phyloP scores from a whole-genome alignment of 1,139 yeast species.

The Suhomyces terraborum region DNA sequence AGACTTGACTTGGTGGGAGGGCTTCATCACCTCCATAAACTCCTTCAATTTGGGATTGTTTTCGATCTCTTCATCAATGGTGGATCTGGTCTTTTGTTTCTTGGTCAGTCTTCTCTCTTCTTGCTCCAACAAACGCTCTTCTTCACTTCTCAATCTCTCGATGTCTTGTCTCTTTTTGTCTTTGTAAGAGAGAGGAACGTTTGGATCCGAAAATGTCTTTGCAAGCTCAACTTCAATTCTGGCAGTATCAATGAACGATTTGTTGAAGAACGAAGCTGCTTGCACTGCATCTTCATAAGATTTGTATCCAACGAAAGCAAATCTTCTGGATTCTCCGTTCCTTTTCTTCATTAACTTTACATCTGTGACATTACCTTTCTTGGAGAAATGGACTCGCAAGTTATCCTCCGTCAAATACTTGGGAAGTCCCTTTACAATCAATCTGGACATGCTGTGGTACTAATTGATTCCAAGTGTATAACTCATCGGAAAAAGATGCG shows the following conservation, averaged over 20 bases:
- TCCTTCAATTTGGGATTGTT: constrained; percentile 73
- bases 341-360: constrained; percentile 78
- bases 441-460: constrained; percentile 68
- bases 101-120: constrained; percentile 41
- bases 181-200: constrained; percentile 72
- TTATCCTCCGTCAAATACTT: constrained; percentile 75
- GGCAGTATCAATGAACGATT: constrained; percentile 81
- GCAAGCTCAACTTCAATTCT: constrained; percentile 79
- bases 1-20: constrained; percentile 60
- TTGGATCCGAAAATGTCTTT: constrained; percentile 79
- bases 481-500: constrained; percentile 11
- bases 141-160: constrained; percentile 55
- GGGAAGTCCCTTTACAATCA: constrained; percentile 94
- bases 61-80: constrained; percentile 59
- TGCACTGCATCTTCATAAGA: constrained; percentile 69
- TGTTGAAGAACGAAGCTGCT: constrained; percentile 76
- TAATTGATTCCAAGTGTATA: background rate
- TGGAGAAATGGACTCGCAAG: constrained; percentile 65
- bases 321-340: constrained; percentile 86
- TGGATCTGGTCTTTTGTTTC: constrained; percentile 29
- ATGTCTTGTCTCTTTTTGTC: constrained; percentile 61
- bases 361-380: constrained; percentile 75
- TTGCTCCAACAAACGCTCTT: constrained; percentile 50
- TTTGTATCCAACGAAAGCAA: constrained; percentile 90
- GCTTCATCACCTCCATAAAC: constrained; percentile 81